Evolutionary conservation across 2,329 filamentous ascomycete species (phyloP), one percentile per base, ranked within the genome.

Genomic region (Aureobasidium mangrovei): DNA sequence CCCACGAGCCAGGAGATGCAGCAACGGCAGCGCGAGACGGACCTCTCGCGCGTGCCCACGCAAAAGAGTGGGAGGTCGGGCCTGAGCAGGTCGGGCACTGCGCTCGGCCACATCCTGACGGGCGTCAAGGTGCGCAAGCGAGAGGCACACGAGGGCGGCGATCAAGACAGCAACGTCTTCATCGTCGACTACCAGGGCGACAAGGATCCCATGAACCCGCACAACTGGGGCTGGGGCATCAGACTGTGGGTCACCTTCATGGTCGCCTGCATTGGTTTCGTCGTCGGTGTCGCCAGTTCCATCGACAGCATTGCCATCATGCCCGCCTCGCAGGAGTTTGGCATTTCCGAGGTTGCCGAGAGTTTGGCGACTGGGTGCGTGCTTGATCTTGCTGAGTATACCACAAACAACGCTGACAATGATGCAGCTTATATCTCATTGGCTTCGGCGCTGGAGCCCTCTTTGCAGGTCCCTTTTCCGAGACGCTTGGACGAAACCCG

Each of bases 241-340:
- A 62, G 69, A 27, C 62, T 70, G 0, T 59, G 58, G 18, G 65
- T 66, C 31, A 72, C 67, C 0, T 55, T 65, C n/a, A 59, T 66
- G 40, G 64, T 72, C 6, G 64, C 67, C 1, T 53, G 57, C 3
- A 76, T 83, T 31, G 77, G 70, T 0, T 73, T 77, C 29, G 70
- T 77, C 0, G 76, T 80, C 0, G 73, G 73, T 3, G 68, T 74
- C 1, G 77, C 78, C 0, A 77, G 74, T 3, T 74, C 77, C 0
- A 79, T 82, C 39, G 77, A 81, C 53, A 74, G 76, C 0, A 71
- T 70, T 0, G 74, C 76, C 1, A 58, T 78, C 0, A 67, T 68
- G 0, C 71, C 76, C 57, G 77, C 74, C 0, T 69, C 71, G 0
- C 59, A 58, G 24, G 71, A 73, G 0, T 75, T 79, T 42, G 68